Evolutionary conservation across 768 basidiomycete genomes (phyloP), one percentile per base, ranked within the genome.

Genomic region (Terana coerulea): DNA sequence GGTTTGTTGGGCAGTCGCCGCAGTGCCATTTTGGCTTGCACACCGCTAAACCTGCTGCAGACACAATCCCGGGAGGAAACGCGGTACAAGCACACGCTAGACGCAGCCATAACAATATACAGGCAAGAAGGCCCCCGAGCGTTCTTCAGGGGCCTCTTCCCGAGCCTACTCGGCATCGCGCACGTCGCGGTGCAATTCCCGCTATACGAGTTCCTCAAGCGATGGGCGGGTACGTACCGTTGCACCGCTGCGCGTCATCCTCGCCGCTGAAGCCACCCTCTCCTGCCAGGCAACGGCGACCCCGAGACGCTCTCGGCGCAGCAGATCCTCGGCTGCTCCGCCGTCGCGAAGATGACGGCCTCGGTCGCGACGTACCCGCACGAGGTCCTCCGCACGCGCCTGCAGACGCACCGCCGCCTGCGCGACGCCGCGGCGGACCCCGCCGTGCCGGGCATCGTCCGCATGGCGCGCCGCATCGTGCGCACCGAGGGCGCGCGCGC

Each of bases 121-220:
- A 84, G 84, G 47, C 79, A 81, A 15, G 97, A 99, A 70, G 97
- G 97, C 37, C 60, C 78, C 11, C 72, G 78, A 17, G 94, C 94
- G 0, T 98, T 99, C 69, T 99, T 98, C 70, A 88, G 93, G 35
- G 97, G 97, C 22, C 75, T 99, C 41, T 62, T 95, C 11, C 95
- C 97, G n/a, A 91, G 88, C 64, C 69, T 99, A 5, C 76, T 98
- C 42, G 97, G 97, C 35, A 95, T 98, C 52, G 67, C 81, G 2
- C 97, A 99, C 63, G 95, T 99, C 44, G 94, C 91, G 5, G 93
- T 99, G 1, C 97, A 99, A 67, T 98, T 99, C 61, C 97, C 97
- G 29, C 71, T 98, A 7, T 98, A 98, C 66, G 97, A 99, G 66
- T 79, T 87, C 60, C 81, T 98, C 49, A 98, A 98, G 73, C 61